Evolutionary conservation across 1,284 basidiomycete species (phyloP), one percentile per base, ranked within the genome.

Genomic region (Sporisorium scitamineum): DNA sequence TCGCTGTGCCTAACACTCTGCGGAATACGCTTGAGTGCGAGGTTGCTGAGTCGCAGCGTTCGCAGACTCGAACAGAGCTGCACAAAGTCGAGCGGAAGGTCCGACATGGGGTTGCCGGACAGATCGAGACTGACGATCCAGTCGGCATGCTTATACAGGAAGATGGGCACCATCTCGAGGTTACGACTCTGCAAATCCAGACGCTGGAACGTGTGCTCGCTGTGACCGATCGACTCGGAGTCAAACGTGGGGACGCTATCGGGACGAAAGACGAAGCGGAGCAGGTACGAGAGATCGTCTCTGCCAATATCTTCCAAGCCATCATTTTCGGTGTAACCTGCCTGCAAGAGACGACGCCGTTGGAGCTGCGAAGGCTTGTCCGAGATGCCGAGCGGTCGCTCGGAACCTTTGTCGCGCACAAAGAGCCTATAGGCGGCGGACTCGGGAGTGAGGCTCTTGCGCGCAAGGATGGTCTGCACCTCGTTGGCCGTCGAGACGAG

Each of bases 51-150:
- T 10, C 92, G 90, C 54, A 99, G 90, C 80, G 96, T 94, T 55
- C 92, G 91, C 31, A 99, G 89, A 6, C 88, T 90, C 3, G 90
- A 90, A 83, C 95, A 97, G 11, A 92, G 90, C 86, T 98, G 94
- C 56, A 97, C 92, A 85, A 99, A 99, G 87, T 99, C 97, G 54
- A 94, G 90, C 0, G 97, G 97, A 39, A 99, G 91, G 85, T 99
- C 96, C 59, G 95, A 90, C 90, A 97, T 94, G 1, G 96, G 95
- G 84, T 99, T 99, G 65, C 93, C 91, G 3, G 95, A 96, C 9
- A 99, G 89, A 79, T 94, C 94, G 66, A 99, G 91, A 55, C 90
- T 92, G 78, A 93, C 88, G 81, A 99, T 95, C 54, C 90, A 90
- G 79, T 93, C 91, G 3, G 95, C 94, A 76, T 94, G 91, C 65